These are phyloP conservation scores for Candida glucosophila DNA, from an alignment of 1,139 yeast species.

Conservation along the genomic window DNA sequence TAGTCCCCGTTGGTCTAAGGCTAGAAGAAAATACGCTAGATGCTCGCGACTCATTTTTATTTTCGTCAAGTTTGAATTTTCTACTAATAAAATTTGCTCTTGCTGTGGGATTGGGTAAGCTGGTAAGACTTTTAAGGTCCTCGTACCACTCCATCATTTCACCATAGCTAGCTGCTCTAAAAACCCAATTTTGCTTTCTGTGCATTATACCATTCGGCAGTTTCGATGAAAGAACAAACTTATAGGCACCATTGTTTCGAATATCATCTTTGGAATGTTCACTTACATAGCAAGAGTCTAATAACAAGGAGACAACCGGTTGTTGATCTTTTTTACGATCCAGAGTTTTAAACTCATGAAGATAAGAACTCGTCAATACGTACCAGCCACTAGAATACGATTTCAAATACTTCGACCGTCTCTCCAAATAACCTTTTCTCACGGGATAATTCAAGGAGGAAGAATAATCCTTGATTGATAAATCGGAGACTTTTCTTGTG, in stretches of 20 bases:
- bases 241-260: constrained; percentile 50
- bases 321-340: constrained; percentile 76
- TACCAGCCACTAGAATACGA: constrained; percentile 88
- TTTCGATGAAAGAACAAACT: constrained; percentile 73
- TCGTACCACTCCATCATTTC: constrained; percentile 79
- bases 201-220: constrained; percentile 56
- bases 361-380: constrained; percentile 77
- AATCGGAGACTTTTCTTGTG: constrained; percentile 55
- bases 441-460: constrained; percentile 67
- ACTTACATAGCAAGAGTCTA: constrained; percentile 73
- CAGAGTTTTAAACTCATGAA: constrained; percentile 82
- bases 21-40: constrained; percentile 20
- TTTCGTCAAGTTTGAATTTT: constrained; percentile 10
- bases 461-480: constrained; percentile 57
- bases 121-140: constrained; percentile 61
- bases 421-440: constrained; percentile 74
- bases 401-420: constrained; percentile 84
- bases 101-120: constrained; percentile 46
- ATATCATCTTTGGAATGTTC: constrained; percentile 75
- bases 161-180: constrained; percentile 73
- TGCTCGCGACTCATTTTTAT: constrained; percentile 16
- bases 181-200: constrained; percentile 88
- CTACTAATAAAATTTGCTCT: constrained; percentile 25
- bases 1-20: constrained; percentile 18
- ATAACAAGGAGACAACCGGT: constrained; percentile 82